Percentiles rank a stretch among this genome's conserved stretches.
These are phyloP conservation scores for Hemileccinum impolitum DNA, from an alignment of 768 basidiomycete species.

Conservation along the genomic window DNA sequence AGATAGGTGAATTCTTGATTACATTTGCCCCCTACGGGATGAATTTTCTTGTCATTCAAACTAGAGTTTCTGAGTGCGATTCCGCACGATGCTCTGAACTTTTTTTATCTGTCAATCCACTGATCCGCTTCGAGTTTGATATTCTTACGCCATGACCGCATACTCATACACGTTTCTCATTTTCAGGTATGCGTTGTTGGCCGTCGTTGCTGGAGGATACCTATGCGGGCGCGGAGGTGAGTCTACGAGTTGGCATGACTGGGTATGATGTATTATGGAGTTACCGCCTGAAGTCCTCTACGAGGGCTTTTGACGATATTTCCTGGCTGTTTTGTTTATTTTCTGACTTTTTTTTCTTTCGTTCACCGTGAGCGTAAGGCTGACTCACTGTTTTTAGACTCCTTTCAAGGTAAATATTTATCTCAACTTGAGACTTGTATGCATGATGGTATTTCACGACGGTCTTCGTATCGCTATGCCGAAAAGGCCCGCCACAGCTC, in stretches of 20 bases:
- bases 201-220: background rate
- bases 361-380: background rate
- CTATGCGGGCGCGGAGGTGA: constrained; percentile 1
- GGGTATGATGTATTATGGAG: constrained; percentile 48
- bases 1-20: too few species aligned
- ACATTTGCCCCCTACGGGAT: constrained; percentile 35
- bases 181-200: constrained; percentile 1
- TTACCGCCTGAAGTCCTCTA: constrained; percentile 75
- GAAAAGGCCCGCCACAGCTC: constrained; percentile 96
- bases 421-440: background rate
- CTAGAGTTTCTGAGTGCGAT: constrained; percentile 87
- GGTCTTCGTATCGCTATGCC: constrained; percentile 86
- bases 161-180: constrained; percentile 1
- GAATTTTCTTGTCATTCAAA: constrained; percentile 68
- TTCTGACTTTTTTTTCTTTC: constrained; percentile 43
- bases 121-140: constrained; percentile 38
- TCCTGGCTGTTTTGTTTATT: constrained; percentile 73
- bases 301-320: constrained; percentile 57
- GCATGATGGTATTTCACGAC: constrained; percentile 55
- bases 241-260: background rate
- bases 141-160: background rate
- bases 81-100: constrained; percentile 64
- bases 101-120: constrained; percentile 57
- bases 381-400: background rate
- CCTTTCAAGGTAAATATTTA: constrained; percentile 9